Evolutionary conservation across 805 yeast species (phyloP).

Genomic region (Candida sakaeoensis): DNA sequence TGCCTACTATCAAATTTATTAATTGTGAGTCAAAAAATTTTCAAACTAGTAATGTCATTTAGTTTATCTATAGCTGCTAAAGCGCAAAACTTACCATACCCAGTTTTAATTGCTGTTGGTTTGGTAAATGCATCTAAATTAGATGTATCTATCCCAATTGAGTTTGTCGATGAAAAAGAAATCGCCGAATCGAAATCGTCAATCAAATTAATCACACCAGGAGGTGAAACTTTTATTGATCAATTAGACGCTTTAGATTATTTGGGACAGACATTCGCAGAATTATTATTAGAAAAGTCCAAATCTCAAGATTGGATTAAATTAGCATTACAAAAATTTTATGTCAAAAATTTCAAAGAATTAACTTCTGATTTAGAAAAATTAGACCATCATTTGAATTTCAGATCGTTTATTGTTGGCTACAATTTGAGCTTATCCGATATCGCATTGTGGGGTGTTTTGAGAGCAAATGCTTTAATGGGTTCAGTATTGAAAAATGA

Average conservation of each 20-base stretch:
- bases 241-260: slow-evolving; percentile 44
- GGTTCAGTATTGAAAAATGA: slow-evolving; percentile 86
- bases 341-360: slow-evolving; percentile 85
- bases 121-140: slow-evolving; percentile 49
- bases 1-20: too few species aligned
- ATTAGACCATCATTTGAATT: slow-evolving; percentile 78
- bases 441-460: slow-evolving; percentile 87
- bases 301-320: slow-evolving; percentile 60
- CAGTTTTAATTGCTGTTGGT: slow-evolving; percentile 73
- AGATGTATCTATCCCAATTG: slow-evolving; percentile 50
- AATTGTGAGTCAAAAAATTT: neutral
- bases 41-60: slow-evolving; percentile 32
- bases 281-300: slow-evolving; percentile 31
- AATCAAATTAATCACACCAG: slow-evolving; percentile 40
- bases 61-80: slow-evolving; percentile 74
- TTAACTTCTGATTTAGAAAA: slow-evolving; percentile 73
- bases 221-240: slow-evolving; percentile 40
- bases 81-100: slow-evolving; percentile 79
- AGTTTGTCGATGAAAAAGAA: slow-evolving; percentile 66
- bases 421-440: slow-evolving; percentile 72
- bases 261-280: slow-evolving; percentile 53
- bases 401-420: slow-evolving; percentile 76
- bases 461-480: slow-evolving; percentile 90
- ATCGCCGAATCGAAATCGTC: slow-evolving; percentile 43
- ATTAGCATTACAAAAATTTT: slow-evolving; percentile 63